Evolutionary conservation across 1,284 basidiomycete species (phyloP), one percentile per base, ranked within the genome.

Genomic region (Macrocybe sp.): DNA sequence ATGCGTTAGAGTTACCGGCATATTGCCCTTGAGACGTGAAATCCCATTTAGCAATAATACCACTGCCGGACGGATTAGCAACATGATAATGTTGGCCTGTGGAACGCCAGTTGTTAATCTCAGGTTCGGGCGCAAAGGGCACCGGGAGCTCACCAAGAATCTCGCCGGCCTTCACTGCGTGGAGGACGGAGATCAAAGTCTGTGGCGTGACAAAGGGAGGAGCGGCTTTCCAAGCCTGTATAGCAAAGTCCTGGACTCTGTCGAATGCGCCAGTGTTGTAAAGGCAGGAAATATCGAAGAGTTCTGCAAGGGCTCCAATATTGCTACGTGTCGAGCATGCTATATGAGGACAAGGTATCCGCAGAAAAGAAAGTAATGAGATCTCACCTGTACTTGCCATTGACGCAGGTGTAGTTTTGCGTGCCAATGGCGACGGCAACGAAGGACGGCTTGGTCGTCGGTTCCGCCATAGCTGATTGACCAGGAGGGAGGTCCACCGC

Each of bases 261-360:
- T 65, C 52, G 60, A 77, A 77, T 4, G 56, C 46, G 6, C 69
- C 52, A 6, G 64, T 64, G 43, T 60, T 59, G 48, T 70, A 69
- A 32, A 81, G 54, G 66, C 83, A 84, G 1, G 76, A 76, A 37
- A 76, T 64, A 58, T 88, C 83, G 58, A 79, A 78, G 6, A 86
- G 62, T 47, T 75, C 70, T 1, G 79, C 80, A 28, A 80, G 65
- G n/a, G 81, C 80, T 14, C 80, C 81, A 30, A 64, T 53, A 31
- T 59, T 55, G 32, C 64, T 72, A 22, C 4, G 4, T 22, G 22
- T 22, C 4, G 22, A 22, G 22, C 22, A 22, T 22, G 41, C 37
- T 22, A n/a, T 28, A 11, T 29, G n/a, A 36, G 44, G 48, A 32
- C 55, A 55, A 41, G 12, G 45, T 22, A 11, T 12, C 9, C 7